Evolutionary conservation across 2,329 filamentous ascomycete species (phyloP).

Genomic region (Colletotrichum zoysiae): DNA sequence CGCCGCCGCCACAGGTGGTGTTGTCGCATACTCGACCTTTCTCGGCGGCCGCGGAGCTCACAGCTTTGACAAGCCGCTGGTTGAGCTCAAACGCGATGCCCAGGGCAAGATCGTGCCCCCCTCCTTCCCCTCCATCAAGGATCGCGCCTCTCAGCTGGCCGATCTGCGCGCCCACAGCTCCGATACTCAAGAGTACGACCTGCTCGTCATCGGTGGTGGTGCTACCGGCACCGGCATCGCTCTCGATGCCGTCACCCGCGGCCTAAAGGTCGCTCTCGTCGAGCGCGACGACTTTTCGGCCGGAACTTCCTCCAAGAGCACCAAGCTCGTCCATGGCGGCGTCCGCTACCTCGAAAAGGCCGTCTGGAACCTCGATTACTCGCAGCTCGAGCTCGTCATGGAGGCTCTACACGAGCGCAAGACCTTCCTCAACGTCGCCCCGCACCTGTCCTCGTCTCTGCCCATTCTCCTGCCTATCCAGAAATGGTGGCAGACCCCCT

Average conservation of each 20-base stretch:
- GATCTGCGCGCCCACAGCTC: slow-evolving; percentile 53
- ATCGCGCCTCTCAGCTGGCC: slow-evolving; percentile 55
- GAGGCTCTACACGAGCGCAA: slow-evolving; percentile 86
- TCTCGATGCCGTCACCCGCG: slow-evolving; percentile 82
- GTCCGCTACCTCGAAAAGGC: slow-evolving; percentile 90
- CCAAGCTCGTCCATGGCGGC: slow-evolving; percentile 87
- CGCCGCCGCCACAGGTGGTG: slow-evolving; percentile 46
- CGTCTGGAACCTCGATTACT: slow-evolving; percentile 86
- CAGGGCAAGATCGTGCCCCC: slow-evolving; percentile 55
- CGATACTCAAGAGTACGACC: slow-evolving; percentile 74
- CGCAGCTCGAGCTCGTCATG: slow-evolving; percentile 83
- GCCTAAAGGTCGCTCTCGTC: slow-evolving; percentile 83
- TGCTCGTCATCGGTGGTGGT: slow-evolving; percentile 83
- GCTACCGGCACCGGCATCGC: slow-evolving; percentile 86
- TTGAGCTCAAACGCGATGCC: slow-evolving; percentile 52
- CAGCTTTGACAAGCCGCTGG: slow-evolving; percentile 51
- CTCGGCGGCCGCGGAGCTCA: slow-evolving; percentile 47
- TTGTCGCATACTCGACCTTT: slow-evolving; percentile 48
- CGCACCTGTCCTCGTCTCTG: slow-evolving; percentile 83
- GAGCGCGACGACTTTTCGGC: slow-evolving; percentile 87
- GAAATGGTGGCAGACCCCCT: slow-evolving; percentile 86
- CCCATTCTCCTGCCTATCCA: slow-evolving; percentile 87
- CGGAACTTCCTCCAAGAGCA: slow-evolving; percentile 88
- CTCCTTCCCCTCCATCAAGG: slow-evolving; percentile 51
- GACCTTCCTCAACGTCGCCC: slow-evolving; percentile 86